These are phyloP conservation scores for Stemphylium vesicarium DNA, from an alignment of 2,329 filamentous ascomycete genomes.

Conservation along the genomic window DNA sequence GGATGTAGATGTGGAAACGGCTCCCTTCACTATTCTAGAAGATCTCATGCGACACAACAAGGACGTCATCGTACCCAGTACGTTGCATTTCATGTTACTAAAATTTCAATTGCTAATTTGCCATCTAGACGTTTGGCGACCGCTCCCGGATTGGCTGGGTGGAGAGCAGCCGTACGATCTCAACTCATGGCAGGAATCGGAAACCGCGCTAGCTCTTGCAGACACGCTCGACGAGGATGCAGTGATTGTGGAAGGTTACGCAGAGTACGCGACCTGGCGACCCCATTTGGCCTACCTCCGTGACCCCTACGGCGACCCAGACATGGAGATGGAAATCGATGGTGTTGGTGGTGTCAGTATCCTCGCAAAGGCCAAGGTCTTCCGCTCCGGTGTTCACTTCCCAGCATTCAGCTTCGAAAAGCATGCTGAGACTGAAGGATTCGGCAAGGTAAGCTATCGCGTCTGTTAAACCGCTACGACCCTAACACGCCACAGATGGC, in stretches of 20 bases:
- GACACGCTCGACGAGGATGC: slow-evolving; percentile 97
- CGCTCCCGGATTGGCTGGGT: slow-evolving; percentile 97
- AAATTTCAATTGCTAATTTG: slow-evolving; percentile 22
- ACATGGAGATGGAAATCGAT: slow-evolving; percentile 99
- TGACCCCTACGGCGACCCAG: slow-evolving; percentile 95
- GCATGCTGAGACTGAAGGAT: slow-evolving; percentile 97
- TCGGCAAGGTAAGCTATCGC: slow-evolving; percentile 78
- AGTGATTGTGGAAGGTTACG: slow-evolving; percentile 98
- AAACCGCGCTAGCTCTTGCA: slow-evolving; percentile 90
- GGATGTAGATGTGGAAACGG: slow-evolving; percentile 97
- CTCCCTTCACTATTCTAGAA: slow-evolving; percentile 94
- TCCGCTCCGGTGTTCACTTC: slow-evolving; percentile 94
- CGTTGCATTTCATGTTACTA: not conserved
- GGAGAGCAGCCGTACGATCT: slow-evolving; percentile 98
- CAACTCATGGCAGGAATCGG: slow-evolving; percentile 99
- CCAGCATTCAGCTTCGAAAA: slow-evolving; percentile 98
- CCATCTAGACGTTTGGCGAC: slow-evolving; percentile 81
- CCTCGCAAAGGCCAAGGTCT: slow-evolving; percentile 92
- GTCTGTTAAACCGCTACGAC: not conserved
- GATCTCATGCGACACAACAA: slow-evolving; percentile 99
- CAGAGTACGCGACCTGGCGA: slow-evolving; percentile 97
- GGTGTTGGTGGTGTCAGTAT: slow-evolving; percentile 98
- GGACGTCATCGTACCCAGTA: slow-evolving; percentile 97
- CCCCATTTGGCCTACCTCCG: slow-evolving; percentile 96
- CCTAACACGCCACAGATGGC: slow-evolving; percentile 74